Evolutionary conservation across 768 basidiomycete species (phyloP).

Genomic region (Psilocybe tampanensis): DNA sequence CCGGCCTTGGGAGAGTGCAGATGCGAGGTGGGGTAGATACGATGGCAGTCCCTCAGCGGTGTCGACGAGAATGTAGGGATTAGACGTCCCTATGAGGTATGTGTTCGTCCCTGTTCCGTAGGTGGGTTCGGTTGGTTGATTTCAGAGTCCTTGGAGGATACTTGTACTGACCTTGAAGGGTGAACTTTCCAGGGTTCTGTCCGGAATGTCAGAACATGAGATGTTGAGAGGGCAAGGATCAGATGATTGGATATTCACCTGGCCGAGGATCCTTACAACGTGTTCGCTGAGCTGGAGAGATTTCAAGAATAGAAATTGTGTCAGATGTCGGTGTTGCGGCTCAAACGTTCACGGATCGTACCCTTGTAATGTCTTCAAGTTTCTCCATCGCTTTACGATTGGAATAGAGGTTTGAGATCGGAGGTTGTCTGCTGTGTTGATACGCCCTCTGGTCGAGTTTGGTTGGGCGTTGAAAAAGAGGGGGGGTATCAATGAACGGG

Average conservation of each 20-base stretch:
- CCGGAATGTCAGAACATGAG: not conserved
- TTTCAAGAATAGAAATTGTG: slow-evolving; percentile 2
- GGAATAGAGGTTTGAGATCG: not conserved
- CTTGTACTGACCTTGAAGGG: slow-evolving; percentile 66
- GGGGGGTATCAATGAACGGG: slow-evolving; percentile 8
- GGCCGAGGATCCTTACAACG: slow-evolving; percentile 72
- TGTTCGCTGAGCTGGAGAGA: slow-evolving; percentile 61
- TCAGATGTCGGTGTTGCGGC: not conserved
- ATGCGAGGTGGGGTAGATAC: slow-evolving; percentile 69
- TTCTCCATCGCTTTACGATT: slow-evolving; percentile 43
- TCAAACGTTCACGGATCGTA: slow-evolving; percentile 26
- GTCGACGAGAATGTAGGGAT: slow-evolving; percentile 82
- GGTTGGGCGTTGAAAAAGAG: not conserved
- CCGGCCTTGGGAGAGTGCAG: slow-evolving; percentile 49
- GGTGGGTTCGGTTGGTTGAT: not conserved
- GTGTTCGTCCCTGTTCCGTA: slow-evolving; percentile 77
- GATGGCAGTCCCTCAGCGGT: slow-evolving; percentile 73
- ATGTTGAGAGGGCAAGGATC: not conserved
- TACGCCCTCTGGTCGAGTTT: not conserved
- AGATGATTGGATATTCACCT: slow-evolving; percentile 49
- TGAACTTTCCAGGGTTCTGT: slow-evolving; percentile 89
- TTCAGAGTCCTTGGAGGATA: not conserved
- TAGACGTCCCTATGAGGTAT: slow-evolving; percentile 72
- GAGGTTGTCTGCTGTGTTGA: not conserved
- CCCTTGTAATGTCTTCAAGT: slow-evolving; percentile 55